Percentiles rank a stretch among this genome's conserved stretches.
These are phyloP conservation scores for Lentithecium fluviatile DNA, from an alignment of 495 filamentous ascomycete species.

Conservation along the genomic window DNA sequence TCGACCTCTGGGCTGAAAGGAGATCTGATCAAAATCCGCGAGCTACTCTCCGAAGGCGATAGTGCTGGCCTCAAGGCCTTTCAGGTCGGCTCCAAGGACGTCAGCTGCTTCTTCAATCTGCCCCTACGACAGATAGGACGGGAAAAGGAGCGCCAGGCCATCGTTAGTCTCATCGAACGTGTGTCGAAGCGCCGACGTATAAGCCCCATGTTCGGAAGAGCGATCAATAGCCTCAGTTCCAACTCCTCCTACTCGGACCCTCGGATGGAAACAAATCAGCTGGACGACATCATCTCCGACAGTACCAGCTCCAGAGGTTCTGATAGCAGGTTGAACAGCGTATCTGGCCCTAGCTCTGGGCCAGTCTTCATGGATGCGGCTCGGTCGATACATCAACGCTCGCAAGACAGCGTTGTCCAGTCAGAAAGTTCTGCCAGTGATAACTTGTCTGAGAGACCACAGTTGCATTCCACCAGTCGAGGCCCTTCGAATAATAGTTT, in stretches of 20 bases:
- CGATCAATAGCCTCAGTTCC: slow-evolving; percentile 52
- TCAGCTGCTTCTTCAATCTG: slow-evolving; percentile 83
- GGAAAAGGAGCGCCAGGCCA: slow-evolving; percentile 63
- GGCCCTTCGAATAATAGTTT: slow-evolving; percentile 23
- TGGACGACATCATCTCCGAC: slow-evolving; percentile 39
- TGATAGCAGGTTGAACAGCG: slow-evolving; percentile 25
- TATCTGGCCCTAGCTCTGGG: slow-evolving; percentile 4
- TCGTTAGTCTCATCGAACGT: slow-evolving; percentile 71
- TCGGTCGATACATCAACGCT: slow-evolving; percentile 21
- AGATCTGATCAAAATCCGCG: slow-evolving; percentile 67
- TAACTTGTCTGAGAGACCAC: slow-evolving; percentile 10
- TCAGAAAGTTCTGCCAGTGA: slow-evolving; percentile 24
- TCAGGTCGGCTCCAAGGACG: slow-evolving; percentile 69
- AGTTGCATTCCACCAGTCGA: slow-evolving; percentile 11
- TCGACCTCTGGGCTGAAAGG: slow-evolving; percentile 77
- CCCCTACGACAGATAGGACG: slow-evolving; percentile 78
- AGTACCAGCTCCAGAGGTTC: slow-evolving; percentile 39
- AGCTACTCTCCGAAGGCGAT: slow-evolving; percentile 74
- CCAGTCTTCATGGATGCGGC: slow-evolving; percentile 23
- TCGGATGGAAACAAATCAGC: slow-evolving; percentile 23
- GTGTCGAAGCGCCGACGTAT: slow-evolving; percentile 62
- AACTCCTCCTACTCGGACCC: slow-evolving; percentile 36
- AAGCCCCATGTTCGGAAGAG: slow-evolving; percentile 37
- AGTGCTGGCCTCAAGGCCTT: slow-evolving; percentile 65
- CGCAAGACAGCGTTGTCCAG: slow-evolving; percentile 21